A percentile compares a stretch with the other conserved stretches of the same genome.
These are phyloP conservation scores for Suillus decipiens DNA, from an alignment of 768 basidiomycete genomes.

Conservation along the genomic window DNA sequence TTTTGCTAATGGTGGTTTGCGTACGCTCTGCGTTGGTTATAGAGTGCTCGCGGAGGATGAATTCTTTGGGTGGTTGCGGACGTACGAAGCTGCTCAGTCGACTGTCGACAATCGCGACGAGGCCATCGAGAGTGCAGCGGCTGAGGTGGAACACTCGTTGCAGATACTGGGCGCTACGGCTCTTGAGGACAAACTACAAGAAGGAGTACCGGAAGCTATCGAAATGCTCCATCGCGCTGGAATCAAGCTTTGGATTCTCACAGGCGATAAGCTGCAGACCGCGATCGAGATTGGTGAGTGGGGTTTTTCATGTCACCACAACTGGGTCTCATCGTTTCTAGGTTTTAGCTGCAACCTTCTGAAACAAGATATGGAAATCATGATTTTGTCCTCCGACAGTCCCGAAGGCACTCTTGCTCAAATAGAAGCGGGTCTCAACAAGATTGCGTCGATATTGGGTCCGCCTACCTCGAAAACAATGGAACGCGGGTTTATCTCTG, in stretches of 20 bases:
- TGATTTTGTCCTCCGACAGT: constrained; percentile 91
- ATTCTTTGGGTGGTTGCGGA: constrained; percentile 76
- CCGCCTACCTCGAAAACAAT: constrained; percentile 64
- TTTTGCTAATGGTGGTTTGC: constrained; percentile 90
- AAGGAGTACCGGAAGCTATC: constrained; percentile 96
- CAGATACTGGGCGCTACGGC: constrained; percentile 93
- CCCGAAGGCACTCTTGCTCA: constrained; percentile 75
- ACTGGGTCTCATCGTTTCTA: constrained; percentile 17
- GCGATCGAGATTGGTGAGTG: constrained; percentile 87
- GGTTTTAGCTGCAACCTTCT: constrained; percentile 93
- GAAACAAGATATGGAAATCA: constrained; percentile 92
- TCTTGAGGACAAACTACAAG: constrained; percentile 95
- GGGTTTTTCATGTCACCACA: constrained; percentile 8
- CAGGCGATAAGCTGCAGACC: constrained; percentile 97
- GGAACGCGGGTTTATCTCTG: constrained; percentile 66
- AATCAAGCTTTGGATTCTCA: constrained; percentile 98
- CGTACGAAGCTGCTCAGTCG: constrained; percentile 81
- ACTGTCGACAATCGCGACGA: constrained; percentile 83
- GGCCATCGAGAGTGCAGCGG: constrained; percentile 87
- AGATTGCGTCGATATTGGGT: constrained; percentile 85
- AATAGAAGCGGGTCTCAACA: constrained; percentile 92
- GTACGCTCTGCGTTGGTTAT: constrained; percentile 90
- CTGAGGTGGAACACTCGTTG: constrained; percentile 79
- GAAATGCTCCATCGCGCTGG: constrained; percentile 89
- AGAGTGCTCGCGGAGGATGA: constrained; percentile 80